Conservation (phyloP, 371 early-diverging fungal genomes). For the Cokeromyces recurvatus region DNA sequence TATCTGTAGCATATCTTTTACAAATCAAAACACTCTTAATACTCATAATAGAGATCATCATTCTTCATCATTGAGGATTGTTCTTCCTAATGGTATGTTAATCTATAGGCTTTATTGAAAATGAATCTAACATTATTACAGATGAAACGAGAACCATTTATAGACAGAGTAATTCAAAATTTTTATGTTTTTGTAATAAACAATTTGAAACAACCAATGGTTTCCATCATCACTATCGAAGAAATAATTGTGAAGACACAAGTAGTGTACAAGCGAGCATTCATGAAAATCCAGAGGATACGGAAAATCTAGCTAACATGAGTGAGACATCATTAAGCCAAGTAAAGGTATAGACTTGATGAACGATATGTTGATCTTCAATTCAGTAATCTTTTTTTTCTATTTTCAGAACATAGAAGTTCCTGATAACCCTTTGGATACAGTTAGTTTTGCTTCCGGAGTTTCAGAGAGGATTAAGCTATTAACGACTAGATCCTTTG, state of each 20-base stretch:
- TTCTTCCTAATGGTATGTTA: conserved; percentile 1
- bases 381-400: not conserved
- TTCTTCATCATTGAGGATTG: not conserved
- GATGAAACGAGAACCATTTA: conserved; percentile 1
- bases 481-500: not conserved
- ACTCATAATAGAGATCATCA: conserved; percentile 1
- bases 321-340: no score
- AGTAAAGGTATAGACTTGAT: no score
- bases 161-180: conserved; percentile 4
- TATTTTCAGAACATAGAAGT: not conserved
- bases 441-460: not conserved
- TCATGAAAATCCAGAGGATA: no score
- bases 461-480: not conserved
- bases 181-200: not conserved
- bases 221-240: not conserved
- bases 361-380: not conserved
- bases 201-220: conserved; percentile 1
- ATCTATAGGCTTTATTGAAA: not conserved
- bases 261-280: not conserved
- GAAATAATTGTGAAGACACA: not conserved
- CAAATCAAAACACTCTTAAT: not conserved
- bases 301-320: no score
- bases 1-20: conserved; percentile 3
- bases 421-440: not conserved
- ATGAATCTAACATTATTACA: not conserved